phyloP scores from a whole-genome alignment of 83 land plant species.

The Diphasiastrum complanatum region DNA sequence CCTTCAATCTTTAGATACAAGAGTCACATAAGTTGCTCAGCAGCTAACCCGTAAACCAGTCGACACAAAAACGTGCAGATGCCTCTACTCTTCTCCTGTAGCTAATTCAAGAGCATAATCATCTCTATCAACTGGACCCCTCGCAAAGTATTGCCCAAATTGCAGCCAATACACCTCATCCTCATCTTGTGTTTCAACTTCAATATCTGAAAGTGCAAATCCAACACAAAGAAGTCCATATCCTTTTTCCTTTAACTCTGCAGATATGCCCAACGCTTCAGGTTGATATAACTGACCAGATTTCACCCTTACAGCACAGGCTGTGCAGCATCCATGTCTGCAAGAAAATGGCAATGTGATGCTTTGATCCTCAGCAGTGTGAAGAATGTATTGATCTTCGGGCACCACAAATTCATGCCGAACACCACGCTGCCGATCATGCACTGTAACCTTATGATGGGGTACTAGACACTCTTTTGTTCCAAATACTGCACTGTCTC shows the following conservation, averaged over 20 bases:
- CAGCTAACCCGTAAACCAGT: no score
- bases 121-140: slow-evolving; percentile 61
- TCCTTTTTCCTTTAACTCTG: slow-evolving; percentile 83
- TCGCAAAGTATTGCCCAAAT: slow-evolving; percentile 74
- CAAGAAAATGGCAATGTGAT: slow-evolving; percentile 81
- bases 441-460: slow-evolving; percentile 59
- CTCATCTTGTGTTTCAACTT: slow-evolving; percentile 99
- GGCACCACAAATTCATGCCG: slow-evolving; percentile 58
- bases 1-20: no score
- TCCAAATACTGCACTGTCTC: no score
- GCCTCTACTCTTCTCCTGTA: slow-evolving; percentile 30
- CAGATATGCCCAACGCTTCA: slow-evolving; percentile 92
- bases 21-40: no score
- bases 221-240: slow-evolving; percentile 99
- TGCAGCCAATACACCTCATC: slow-evolving; percentile 62
- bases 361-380: slow-evolving; percentile 68
- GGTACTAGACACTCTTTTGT: no score
- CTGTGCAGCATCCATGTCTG: slow-evolving; percentile 96
- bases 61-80: no score
- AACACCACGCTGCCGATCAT: slow-evolving; percentile 50
- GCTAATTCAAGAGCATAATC: slow-evolving; percentile 39
- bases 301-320: slow-evolving; percentile 95
- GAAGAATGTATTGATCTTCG: slow-evolving; percentile 85
- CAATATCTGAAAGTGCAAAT: slow-evolving; percentile 81
- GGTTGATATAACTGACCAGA: slow-evolving; percentile 91